A percentile compares a stretch with the other conserved stretches of the same genome.
Conservation (phyloP, 2,329 filamentous ascomycete genomes). For the Balansia obtecta region DNA sequence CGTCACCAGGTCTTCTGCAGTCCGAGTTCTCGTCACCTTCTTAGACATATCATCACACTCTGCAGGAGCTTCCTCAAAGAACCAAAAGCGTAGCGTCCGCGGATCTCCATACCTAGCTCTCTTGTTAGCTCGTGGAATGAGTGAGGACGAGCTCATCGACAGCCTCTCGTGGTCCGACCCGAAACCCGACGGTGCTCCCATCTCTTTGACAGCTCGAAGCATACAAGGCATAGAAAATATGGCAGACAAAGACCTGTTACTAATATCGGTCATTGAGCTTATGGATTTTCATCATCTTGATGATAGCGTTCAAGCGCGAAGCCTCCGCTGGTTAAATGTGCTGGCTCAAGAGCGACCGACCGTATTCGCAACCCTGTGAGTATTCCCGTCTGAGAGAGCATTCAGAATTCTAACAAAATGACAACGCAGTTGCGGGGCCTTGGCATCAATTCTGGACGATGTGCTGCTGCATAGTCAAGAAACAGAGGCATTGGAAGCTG, state of each 20-base stretch:
- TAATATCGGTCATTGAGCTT: conserved; percentile 50
- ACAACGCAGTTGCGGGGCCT: conserved; percentile 36
- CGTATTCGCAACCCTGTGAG: conserved; percentile 48
- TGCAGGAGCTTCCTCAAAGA: not conserved
- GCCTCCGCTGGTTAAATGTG: conserved; percentile 45
- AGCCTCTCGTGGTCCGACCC: conserved; percentile 49
- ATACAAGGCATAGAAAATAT: conserved; percentile 28
- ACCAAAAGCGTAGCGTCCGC: conserved; percentile 11
- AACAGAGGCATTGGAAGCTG: conserved; percentile 43
- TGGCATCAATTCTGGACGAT: conserved; percentile 47
- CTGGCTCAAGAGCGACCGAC: conserved; percentile 40
- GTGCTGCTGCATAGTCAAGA: conserved; percentile 52
- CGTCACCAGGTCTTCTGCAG: conserved; percentile 43
- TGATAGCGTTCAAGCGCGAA: conserved; percentile 47
- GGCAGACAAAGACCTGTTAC: conserved; percentile 48
- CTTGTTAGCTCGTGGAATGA: conserved; percentile 43
- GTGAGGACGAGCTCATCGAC: conserved; percentile 48
- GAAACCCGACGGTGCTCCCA: conserved; percentile 25
- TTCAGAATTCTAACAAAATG: conserved; percentile 3
- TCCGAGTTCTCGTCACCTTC: conserved; percentile 50
- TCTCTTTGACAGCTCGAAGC: conserved; percentile 13
- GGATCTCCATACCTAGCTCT: conserved; percentile 48
- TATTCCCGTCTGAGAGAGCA: conserved; percentile 5
- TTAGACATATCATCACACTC: conserved; percentile 27
- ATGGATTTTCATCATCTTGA: conserved; percentile 56